Base-by-base conservation (phyloP, 306 rosid genomes). In the Acmispon strigosus region DNA sequence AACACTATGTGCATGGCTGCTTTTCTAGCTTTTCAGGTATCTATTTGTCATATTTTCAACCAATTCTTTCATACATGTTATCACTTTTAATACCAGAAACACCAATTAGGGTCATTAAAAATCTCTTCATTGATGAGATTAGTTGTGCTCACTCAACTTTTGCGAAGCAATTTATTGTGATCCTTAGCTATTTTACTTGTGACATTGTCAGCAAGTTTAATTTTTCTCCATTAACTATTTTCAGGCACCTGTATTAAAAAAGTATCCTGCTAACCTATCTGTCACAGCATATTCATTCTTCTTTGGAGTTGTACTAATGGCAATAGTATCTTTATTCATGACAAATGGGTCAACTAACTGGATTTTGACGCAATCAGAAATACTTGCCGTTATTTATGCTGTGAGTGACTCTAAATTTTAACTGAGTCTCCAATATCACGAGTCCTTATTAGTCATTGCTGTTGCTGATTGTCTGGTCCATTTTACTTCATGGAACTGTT, bases 1-100 rank as follows among this genome's bases (percentile, higher is more conserved):
- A 90, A 87, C 80, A 85, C 89, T 67, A 81, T 89, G 58, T 93
- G 97, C 89, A 87, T 93, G 98, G 97, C 97, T 79, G 86, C 90
- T 62, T 90, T 76, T 76, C 70, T 93, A 62, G 86, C 96, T 72
- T 73, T 88, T 79, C 98, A 90, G 97, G 98, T 92, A 34, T 27
- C 53, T 50, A n/a, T 66, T 42, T 69, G 55, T 52, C 62, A 51
- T 48, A 8, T 41, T 10, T 22, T 22, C 1, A 22, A 22, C 24
- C 24, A 22, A 20, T 45, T 16, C 12, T 48, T 52, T 61, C 45
- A 5, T 43, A 37, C 13, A 48, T 48, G 84, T 71, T 47, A 18
- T 75, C 61, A 12, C 17, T 39, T 60, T 13, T 24, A 52, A 24
- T 74, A 55, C 71, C 13, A 17, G 55, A 57, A 49, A 37, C 44